A percentile compares a stretch with the other conserved stretches of the same genome.
These are phyloP conservation scores for Globomyces pollinis-pini DNA, from an alignment of 192 early-diverging fungal genomes.

Conservation along the genomic window DNA sequence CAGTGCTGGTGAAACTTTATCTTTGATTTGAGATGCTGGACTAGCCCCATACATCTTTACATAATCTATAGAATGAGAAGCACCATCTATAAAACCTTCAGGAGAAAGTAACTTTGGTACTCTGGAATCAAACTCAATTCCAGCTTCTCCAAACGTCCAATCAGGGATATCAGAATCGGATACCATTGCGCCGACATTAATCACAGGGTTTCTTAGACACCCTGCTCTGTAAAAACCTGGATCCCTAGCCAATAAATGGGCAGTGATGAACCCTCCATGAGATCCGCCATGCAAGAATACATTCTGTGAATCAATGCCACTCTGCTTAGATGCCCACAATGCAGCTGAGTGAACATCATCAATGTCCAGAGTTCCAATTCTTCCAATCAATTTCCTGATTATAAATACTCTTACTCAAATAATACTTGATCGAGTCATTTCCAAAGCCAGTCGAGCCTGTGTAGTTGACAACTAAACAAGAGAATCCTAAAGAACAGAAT, in stretches of 20 bases:
- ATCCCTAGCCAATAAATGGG: conserved; percentile 17
- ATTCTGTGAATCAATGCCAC: conserved; percentile 34
- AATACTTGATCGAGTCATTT: background rate
- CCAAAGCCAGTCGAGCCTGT: conserved; percentile 74
- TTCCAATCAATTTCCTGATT: conserved; percentile 54
- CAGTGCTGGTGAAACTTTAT: conserved; percentile 56
- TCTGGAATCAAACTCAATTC: conserved; percentile 44
- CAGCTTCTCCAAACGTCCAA: conserved; percentile 68
- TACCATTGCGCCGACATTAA: conserved; percentile 51
- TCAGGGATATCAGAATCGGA: conserved; percentile 61
- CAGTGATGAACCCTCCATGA: conserved; percentile 44
- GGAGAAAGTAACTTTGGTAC: background rate
- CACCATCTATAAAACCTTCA: conserved; percentile 28
- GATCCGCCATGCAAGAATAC: conserved; percentile 63
- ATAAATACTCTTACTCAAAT: conserved; percentile 18
- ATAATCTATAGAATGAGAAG: conserved; percentile 40
- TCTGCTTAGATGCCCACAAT: conserved; percentile 1
- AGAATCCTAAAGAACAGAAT: conserved; percentile 54
- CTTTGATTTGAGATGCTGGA: conserved; percentile 45
- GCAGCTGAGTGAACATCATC: conserved; percentile 50
- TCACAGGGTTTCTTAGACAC: conserved; percentile 68
- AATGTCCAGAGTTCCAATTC: conserved; percentile 59
- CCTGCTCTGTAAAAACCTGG: conserved; percentile 56
- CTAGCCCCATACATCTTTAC: conserved; percentile 47
- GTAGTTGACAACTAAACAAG: conserved; percentile 61